Percentiles rank a stretch among this genome's conserved stretches.
Evolutionary conservation across 768 basidiomycete species (phyloP).

Genomic region (Lyophyllum atratum): DNA sequence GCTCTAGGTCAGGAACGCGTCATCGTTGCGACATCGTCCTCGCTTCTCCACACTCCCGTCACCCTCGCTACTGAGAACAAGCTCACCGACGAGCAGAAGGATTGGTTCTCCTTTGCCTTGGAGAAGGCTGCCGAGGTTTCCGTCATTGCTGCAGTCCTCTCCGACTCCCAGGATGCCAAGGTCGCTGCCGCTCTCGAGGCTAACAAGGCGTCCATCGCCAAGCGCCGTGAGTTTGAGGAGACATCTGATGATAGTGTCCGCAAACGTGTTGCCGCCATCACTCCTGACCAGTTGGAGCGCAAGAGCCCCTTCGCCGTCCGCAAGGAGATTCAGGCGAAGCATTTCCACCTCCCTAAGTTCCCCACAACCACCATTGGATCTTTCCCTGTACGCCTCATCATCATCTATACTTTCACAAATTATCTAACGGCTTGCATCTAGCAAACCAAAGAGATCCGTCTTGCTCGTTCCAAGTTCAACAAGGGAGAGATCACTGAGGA

Average conservation of each 20-base stretch:
- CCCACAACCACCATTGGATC: slow-evolving; percentile 98
- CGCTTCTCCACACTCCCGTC: slow-evolving; percentile 97
- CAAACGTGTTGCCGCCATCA: slow-evolving; percentile 93
- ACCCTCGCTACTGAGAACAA: slow-evolving; percentile 92
- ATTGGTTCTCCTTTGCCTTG: slow-evolving; percentile 98
- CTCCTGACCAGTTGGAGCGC: slow-evolving; percentile 81
- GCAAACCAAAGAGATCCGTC: slow-evolving; percentile 99
- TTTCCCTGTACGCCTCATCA: slow-evolving; percentile 72
- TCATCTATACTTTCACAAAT: neutral
- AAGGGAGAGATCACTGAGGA: slow-evolving; percentile 86
- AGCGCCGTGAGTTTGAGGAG: slow-evolving; percentile 92
- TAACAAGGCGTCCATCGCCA: slow-evolving; percentile 88
- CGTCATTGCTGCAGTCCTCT: slow-evolving; percentile 80
- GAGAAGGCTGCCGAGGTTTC: slow-evolving; percentile 96
- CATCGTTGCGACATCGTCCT: slow-evolving; percentile 94
- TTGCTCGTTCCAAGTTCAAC: slow-evolving; percentile 91
- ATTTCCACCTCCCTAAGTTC: slow-evolving; percentile 92
- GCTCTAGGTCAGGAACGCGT: slow-evolving; percentile 85
- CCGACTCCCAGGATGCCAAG: slow-evolving; percentile 77
- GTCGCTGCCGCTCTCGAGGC: slow-evolving; percentile 78
- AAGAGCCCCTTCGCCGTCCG: slow-evolving; percentile 87
- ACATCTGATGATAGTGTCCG: slow-evolving; percentile 93
- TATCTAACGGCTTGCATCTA: slow-evolving; percentile 29
- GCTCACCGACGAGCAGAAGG: slow-evolving; percentile 84
- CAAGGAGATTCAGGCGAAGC: slow-evolving; percentile 85